These are phyloP conservation scores for Fusarium subglutinans DNA, from an alignment of 2,329 filamentous ascomycete species.

Conservation along the genomic window DNA sequence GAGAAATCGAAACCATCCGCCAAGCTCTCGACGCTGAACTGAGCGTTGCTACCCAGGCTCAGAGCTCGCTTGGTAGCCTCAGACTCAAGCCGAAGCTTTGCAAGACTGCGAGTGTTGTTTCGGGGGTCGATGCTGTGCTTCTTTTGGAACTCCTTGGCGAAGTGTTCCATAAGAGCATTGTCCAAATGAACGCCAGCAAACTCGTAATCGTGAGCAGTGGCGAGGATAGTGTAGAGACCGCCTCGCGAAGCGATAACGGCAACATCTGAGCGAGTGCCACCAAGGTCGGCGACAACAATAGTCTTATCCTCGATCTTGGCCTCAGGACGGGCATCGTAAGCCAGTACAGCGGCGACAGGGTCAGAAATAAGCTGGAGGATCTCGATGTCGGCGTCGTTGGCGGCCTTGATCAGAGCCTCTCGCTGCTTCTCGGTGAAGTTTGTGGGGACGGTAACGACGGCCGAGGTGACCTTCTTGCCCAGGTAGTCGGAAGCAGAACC, in stretches of 20 bases:
- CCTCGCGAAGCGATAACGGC: conserved; percentile 90
- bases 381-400: conserved; percentile 83
- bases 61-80: conserved; percentile 93
- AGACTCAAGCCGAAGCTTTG: conserved; percentile 91
- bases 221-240: conserved; percentile 95
- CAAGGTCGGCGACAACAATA: conserved; percentile 90
- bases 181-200: conserved; percentile 87
- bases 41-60: conserved; percentile 86
- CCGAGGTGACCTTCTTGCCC: conserved; percentile 92
- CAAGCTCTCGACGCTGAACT: conserved; percentile 92
- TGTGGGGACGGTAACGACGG: conserved; percentile 92
- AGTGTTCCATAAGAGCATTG: conserved; percentile 92
- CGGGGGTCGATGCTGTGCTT: conserved; percentile 92
- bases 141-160: conserved; percentile 98
- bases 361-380: conserved; percentile 93
- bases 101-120: conserved; percentile 80
- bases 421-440: conserved; percentile 92
- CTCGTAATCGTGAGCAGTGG: conserved; percentile 95
- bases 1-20: conserved; percentile 90
- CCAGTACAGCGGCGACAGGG: conserved; percentile 86
- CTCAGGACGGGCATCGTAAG: conserved; percentile 88
- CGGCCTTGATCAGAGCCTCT: conserved; percentile 78
- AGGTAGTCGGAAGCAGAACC: conserved; percentile 89
- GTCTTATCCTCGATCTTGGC: conserved; percentile 83
- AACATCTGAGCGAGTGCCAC: conserved; percentile 91